These are phyloP conservation scores for Colletotrichum chrysophilum DNA, from an alignment of 2,329 filamentous ascomycete genomes.

Conservation along the genomic window DNA sequence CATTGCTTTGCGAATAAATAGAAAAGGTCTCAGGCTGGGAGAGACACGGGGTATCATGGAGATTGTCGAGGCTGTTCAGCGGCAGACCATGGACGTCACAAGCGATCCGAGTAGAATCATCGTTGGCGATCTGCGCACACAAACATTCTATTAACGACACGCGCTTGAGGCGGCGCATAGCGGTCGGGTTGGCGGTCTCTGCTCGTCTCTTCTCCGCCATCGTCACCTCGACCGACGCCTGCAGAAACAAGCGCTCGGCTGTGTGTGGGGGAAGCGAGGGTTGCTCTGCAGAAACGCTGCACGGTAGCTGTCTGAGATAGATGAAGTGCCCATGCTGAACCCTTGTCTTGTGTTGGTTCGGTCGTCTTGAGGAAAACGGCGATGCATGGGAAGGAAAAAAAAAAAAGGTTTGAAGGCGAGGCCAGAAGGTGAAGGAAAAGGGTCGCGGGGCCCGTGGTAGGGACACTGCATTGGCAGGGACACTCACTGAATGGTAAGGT, in stretches of 20 bases:
- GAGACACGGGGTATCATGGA: neutral
- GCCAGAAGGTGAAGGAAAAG: neutral
- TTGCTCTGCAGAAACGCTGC: neutral
- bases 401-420: neutral
- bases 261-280: neutral
- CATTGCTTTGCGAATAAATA: neutral
- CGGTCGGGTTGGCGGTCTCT: neutral
- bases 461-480: too few species aligned
- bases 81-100: neutral
- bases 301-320: neutral
- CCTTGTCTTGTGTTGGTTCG: neutral
- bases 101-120: neutral
- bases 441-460: neutral
- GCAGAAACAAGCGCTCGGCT: conserved; percentile 1
- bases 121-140: neutral
- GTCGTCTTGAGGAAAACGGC: neutral
- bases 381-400: neutral
- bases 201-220: neutral
- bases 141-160: neutral
- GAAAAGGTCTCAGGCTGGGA: neutral
- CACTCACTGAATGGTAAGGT: neutral
- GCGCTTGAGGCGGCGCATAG: neutral
- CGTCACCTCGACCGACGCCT: neutral
- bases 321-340: neutral
- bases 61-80: neutral